phyloP scores from a whole-genome alignment of 2,329 filamentous ascomycete species.

The Bisporella sp. region DNA sequence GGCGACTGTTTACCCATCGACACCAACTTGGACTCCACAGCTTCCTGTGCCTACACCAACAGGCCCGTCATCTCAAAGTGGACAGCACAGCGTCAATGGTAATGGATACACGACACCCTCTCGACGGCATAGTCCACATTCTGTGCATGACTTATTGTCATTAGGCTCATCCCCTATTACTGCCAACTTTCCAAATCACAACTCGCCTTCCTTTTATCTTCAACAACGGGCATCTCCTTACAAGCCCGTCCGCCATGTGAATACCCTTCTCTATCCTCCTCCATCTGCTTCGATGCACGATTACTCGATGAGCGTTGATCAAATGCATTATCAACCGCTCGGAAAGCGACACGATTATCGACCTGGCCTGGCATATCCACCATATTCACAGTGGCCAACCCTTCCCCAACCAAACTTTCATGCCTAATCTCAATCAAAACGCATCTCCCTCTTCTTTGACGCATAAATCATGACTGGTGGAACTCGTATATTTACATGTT shows the following conservation, averaged over 20 bases:
- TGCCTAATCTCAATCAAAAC: constrained; percentile 13
- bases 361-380: constrained; percentile 47
- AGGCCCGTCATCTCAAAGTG: constrained; percentile 13
- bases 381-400: constrained; percentile 21
- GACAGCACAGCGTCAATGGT: constrained; percentile 9
- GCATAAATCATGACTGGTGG: background rate
- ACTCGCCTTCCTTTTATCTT: constrained; percentile 79
- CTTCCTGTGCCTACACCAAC: constrained; percentile 29
- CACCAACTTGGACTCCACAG: constrained; percentile 40
- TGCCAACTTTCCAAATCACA: constrained; percentile 34
- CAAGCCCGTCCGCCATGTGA: constrained; percentile 80
- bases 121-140: constrained; percentile 26
- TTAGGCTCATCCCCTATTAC: constrained; percentile 30
- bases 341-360: constrained; percentile 62
- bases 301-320: constrained; percentile 56
- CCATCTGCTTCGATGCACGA: constrained; percentile 73
- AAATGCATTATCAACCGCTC: constrained; percentile 78
- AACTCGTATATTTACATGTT: constrained; percentile 5
- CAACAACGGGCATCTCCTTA: constrained; percentile 89
- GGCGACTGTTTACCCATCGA: constrained; percentile 63
- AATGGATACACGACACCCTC: constrained; percentile 28
- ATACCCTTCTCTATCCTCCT: constrained; percentile 84
- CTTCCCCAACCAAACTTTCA: constrained; percentile 29
- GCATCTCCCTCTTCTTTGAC: background rate
- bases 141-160: constrained; percentile 26